phyloP scores from a whole-genome alignment of 2,329 filamentous ascomycete genomes.

The Cytospora paraplurivora region DNA sequence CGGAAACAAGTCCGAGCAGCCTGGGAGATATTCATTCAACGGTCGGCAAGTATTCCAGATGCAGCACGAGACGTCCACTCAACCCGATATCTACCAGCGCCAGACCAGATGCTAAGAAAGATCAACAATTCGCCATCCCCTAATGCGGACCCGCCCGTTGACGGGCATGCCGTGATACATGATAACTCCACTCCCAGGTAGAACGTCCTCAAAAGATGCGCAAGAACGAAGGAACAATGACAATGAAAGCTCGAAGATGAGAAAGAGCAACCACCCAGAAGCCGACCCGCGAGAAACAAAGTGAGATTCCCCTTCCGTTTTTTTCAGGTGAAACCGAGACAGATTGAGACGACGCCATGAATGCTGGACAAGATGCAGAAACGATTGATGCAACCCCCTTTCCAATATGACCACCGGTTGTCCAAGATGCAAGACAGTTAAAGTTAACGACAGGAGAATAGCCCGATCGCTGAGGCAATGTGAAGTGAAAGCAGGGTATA shows the following conservation, averaged over 20 bases:
- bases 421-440: conserved; percentile 1
- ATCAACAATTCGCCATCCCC: conserved; percentile 6
- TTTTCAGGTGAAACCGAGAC: neutral
- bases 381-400: conserved; percentile 3
- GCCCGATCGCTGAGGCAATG: conserved; percentile 9
- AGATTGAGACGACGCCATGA: neutral
- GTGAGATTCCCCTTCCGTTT: neutral
- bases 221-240: neutral
- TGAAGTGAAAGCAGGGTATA: conserved; percentile 20
- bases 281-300: neutral
- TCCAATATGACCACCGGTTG: neutral
- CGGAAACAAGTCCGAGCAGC: conserved; percentile 17
- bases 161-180: conserved; percentile 1
- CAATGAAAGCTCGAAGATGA: neutral
- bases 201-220: neutral
- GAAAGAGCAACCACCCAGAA: neutral
- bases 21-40: conserved; percentile 13
- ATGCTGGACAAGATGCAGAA: conserved; percentile 4
- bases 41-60: conserved; percentile 1
- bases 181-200: neutral
- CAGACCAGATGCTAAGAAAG: conserved; percentile 11
- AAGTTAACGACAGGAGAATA: neutral
- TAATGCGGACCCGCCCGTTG: neutral
- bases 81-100: conserved; percentile 10
- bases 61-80: neutral